Base-by-base conservation (phyloP, 2,329 filamentous ascomycete species). In the Trichoderma atroviride region DNA sequence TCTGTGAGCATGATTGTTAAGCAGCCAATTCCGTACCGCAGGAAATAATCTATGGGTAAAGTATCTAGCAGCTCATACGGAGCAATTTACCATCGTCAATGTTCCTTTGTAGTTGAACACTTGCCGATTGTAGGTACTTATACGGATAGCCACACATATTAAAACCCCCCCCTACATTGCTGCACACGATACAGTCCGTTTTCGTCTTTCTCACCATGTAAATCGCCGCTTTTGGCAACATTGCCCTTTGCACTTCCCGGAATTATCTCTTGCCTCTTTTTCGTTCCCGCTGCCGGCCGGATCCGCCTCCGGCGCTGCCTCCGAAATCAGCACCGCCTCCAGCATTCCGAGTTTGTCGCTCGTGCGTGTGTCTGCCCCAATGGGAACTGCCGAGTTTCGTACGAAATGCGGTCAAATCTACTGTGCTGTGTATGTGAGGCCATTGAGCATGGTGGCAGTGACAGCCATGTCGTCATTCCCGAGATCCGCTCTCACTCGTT, bases 241-340 rank as follows among this genome's bases (percentile, higher is more conserved):
- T 10, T 59, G 22, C 35, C 31, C n/a, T 19, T 29, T 24, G 33
- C 33, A 10, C 33, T 24, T 43, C 7, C 57, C 35, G 57, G 57
- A 50, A 59, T 59, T n/a, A 35, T 40, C 56, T 43, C n/a, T 37
- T 29, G 53, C 53, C 53, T 29, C 29, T 31, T 31, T 11, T 58
- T 35, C 33, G 13, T 35, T 35, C 33, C 33, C 55, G 16, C 31
- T 58, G 33, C 33, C 55, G 55, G 55, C 57, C 57, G 57, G 57
- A 59, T 43, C 57, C 57, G 57, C 57, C 33, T 43, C 57, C 33
- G 57, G 57, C 35, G 35, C 35, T 19, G 22, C 57, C 35, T 40
- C 57, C 57, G 57, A 59, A 59, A 59, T 59, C 35, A 59, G 57
- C 57, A 59, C 57, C 57, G 40, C 57, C 57, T 13, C 57, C 35